Evolutionary conservation across 1,284 basidiomycete genomes (phyloP).

Genomic region (Ganoderma boninense): DNA sequence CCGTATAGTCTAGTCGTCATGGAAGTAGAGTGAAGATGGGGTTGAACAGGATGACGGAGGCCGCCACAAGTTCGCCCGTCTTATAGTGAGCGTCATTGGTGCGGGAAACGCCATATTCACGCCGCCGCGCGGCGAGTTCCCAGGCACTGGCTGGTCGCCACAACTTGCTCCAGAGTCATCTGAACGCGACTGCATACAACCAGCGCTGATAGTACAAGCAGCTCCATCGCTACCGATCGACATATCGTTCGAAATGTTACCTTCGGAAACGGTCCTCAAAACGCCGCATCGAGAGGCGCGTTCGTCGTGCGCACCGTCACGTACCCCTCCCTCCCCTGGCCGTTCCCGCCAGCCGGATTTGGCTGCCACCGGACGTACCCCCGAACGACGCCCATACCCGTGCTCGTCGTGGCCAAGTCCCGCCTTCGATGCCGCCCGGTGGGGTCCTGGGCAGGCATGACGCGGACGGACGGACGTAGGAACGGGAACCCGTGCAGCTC

Average conservation of each 20-base stretch:
- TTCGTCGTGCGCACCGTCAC: constrained; percentile 6
- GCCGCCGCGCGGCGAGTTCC: neutral
- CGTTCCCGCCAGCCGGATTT: neutral
- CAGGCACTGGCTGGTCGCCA: neutral
- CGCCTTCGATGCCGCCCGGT: neutral
- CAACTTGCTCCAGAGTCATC: neutral
- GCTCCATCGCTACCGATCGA: neutral
- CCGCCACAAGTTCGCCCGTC: neutral
- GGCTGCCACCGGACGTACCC: constrained; percentile 8
- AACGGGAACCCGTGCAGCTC: constrained; percentile 38
- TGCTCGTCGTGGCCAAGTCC: neutral
- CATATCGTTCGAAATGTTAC: neutral
- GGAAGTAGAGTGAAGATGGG: neutral
- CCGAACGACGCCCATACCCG: neutral
- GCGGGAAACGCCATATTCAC: neutral
- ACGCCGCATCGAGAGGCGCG: constrained; percentile 5
- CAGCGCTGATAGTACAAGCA: neutral
- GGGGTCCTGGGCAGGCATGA: neutral
- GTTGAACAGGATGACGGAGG: neutral
- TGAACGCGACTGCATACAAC: neutral
- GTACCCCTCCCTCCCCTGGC: neutral
- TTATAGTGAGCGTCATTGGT: neutral
- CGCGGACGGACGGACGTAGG: constrained; percentile 12
- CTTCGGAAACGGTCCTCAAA: neutral
- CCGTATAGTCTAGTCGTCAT: neutral